phyloP scores from a whole-genome alignment of 495 filamentous ascomycete species.

The Staphylotrichum tortipilum region DNA sequence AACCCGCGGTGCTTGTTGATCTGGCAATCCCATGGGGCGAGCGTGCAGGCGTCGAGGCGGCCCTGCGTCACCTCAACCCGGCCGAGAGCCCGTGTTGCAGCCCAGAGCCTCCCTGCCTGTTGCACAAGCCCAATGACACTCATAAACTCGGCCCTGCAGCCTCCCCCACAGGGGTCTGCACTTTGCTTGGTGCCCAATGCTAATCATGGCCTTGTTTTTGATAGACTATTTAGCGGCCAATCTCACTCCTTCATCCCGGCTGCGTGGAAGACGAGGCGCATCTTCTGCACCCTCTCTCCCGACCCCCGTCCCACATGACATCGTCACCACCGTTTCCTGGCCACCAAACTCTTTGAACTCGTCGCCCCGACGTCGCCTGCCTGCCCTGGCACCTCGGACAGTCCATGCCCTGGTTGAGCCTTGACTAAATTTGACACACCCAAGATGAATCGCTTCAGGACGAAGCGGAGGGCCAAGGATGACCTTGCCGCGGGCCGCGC shows the following conservation, averaged over 20 bases:
- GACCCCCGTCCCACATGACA: neutral
- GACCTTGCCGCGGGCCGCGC: slow-evolving; percentile 38
- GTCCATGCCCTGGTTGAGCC: neutral
- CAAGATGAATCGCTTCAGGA: slow-evolving; percentile 68
- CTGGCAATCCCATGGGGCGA: neutral
- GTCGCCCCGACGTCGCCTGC: too few relatives aligned
- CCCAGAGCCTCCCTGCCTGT: slow-evolving; percentile 1
- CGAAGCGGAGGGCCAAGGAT: slow-evolving; percentile 59
- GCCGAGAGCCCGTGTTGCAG: slow-evolving; percentile 8
- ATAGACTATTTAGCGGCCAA: neutral
- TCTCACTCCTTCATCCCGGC: neutral
- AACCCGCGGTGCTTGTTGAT: neutral
- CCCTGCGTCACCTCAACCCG: slow-evolving; percentile 2
- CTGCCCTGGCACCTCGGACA: neutral
- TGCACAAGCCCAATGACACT: neutral
- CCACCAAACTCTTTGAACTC: neutral
- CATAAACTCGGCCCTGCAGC: neutral
- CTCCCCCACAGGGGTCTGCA: neutral
- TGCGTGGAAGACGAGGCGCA: neutral
- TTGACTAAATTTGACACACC: neutral
- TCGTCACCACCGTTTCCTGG: neutral
- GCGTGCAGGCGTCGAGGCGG: neutral
- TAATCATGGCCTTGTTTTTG: neutral
- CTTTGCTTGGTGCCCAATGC: neutral
- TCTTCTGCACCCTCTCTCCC: neutral